Conservation (phyloP, 2,329 filamentous ascomycete species). For the Fonsecaea monophora region DNA sequence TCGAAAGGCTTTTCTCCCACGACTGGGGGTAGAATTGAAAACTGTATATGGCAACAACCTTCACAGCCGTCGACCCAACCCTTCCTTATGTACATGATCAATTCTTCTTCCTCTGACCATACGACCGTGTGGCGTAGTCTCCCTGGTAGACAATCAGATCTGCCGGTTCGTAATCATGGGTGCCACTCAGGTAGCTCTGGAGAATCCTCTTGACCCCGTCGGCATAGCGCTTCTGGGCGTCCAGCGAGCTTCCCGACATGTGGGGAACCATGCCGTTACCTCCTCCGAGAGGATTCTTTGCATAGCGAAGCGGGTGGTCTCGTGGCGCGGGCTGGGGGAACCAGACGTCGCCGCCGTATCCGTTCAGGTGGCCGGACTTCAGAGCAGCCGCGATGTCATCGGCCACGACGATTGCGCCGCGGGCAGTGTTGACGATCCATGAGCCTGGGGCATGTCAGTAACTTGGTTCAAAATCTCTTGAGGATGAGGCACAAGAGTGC, state of each 20-base stretch:
- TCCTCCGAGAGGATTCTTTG: constrained; percentile 8
- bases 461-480: not conserved
- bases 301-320: constrained; percentile 12
- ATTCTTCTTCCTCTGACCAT: not conserved
- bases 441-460: constrained; percentile 62
- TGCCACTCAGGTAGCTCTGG: not conserved
- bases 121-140: not conserved
- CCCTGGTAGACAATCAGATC: constrained; percentile 4
- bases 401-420: constrained; percentile 98
- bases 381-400: constrained; percentile 95
- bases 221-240: constrained; percentile 3
- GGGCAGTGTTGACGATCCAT: constrained; percentile 98
- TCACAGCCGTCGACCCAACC: not conserved
- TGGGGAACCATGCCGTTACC: constrained; percentile 6
- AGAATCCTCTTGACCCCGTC: not conserved
- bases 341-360: constrained; percentile 12
- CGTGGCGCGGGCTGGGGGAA: constrained; percentile 6
- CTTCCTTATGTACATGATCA: not conserved
- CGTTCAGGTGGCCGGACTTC: constrained; percentile 70
- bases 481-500: constrained; percentile 2
- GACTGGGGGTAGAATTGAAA: not conserved
- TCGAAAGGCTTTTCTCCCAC: not conserved
- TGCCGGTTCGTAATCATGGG: not conserved
- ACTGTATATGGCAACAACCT: not conserved
- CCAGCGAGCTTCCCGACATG: constrained; percentile 1